A percentile compares a stretch with the other conserved stretches of the same genome.
Conservation (phyloP, 1,139 yeast species). For the Blastobotrys apis region DNA sequence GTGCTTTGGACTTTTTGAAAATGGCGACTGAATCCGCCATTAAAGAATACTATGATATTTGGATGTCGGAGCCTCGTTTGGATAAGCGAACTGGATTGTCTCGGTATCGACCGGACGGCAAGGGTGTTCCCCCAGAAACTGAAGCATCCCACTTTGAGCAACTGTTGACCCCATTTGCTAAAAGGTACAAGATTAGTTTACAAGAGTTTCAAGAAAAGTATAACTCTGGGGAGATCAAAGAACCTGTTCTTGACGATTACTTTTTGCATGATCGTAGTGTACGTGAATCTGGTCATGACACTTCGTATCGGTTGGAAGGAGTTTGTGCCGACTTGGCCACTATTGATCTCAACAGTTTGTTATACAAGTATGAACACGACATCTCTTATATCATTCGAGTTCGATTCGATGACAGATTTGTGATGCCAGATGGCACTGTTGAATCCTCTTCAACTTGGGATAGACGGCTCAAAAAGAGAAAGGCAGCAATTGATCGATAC, state of each 20-base stretch:
- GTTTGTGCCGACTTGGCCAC: constrained; percentile 87
- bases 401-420: constrained; percentile 51
- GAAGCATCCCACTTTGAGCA: constrained; percentile 85
- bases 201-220: constrained; percentile 70
- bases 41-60: constrained; percentile 75
- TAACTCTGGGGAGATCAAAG: constrained; percentile 60
- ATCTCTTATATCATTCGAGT: constrained; percentile 62
- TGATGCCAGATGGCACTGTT: constrained; percentile 38
- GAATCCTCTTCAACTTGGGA: constrained; percentile 61
- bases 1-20: constrained; percentile 55
- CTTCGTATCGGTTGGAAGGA: constrained; percentile 86
- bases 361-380: constrained; percentile 88
- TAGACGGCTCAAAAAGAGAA: constrained; percentile 51
- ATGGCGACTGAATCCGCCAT: constrained; percentile 75
- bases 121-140: constrained; percentile 95
- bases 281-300: constrained; percentile 95
- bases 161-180: constrained; percentile 63
- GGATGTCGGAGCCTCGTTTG: constrained; percentile 71
- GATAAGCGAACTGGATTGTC: constrained; percentile 80
- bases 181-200: constrained; percentile 56
- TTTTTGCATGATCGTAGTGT: constrained; percentile 93
- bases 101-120: constrained; percentile 84
- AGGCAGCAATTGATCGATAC: constrained; percentile 56
- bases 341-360: constrained; percentile 77
- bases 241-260: constrained; percentile 81